Conservation (phyloP, 345 rosid genomes). For the Populus ilicifolia region DNA sequence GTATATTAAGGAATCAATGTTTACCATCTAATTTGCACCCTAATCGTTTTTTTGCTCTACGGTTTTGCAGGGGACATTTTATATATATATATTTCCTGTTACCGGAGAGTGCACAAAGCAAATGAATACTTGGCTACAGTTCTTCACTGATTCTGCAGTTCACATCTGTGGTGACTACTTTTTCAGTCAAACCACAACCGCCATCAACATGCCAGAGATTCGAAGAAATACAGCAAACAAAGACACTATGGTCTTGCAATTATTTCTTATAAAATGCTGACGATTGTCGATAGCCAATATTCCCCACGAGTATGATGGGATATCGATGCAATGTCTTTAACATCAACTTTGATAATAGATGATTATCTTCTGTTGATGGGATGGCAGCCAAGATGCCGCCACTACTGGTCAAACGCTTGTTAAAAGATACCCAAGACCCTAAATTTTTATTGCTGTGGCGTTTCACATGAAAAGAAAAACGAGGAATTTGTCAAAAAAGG, state of each 20-base stretch:
- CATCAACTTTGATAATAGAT: not conserved
- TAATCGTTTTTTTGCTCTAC: no score
- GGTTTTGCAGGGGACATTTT: no score
- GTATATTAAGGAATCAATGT: no score
- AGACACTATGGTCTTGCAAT: not conserved
- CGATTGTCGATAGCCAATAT: not conserved
- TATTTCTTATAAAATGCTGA: not conserved
- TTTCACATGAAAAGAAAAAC: not conserved
- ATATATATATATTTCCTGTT: no score
- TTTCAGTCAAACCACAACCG: not conserved
- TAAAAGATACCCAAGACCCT: not conserved
- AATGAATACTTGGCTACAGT: not conserved
- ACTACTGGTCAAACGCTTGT: not conserved
- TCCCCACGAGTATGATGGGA: not conserved
- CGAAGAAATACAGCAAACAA: not conserved
- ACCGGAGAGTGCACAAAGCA: not conserved
- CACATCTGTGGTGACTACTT: not conserved
- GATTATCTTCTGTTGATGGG: not conserved
- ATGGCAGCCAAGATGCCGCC: not conserved
- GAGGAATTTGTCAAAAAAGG: not conserved
- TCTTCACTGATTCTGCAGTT: not conserved
- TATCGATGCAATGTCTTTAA: not conserved
- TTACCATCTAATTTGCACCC: no score
- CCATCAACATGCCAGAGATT: not conserved
- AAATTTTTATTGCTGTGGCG: no score